Percentiles rank a stretch among this genome's conserved stretches.
These are phyloP conservation scores for Epichloe typhina DNA, from an alignment of 2,329 filamentous ascomycete genomes.

Conservation along the genomic window DNA sequence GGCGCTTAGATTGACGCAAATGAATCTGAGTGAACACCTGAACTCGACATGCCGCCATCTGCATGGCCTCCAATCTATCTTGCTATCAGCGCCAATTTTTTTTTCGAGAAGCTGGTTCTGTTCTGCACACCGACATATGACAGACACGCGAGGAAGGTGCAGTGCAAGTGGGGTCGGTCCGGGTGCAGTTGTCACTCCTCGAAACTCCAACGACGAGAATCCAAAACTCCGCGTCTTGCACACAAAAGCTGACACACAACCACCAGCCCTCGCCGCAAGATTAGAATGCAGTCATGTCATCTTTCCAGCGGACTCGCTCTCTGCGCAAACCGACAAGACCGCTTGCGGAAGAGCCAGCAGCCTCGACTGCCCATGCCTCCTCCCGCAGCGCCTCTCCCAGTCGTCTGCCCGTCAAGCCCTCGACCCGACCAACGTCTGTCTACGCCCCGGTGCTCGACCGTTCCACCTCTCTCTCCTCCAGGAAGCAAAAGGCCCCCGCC, in stretches of 20 bases:
- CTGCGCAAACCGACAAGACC: constrained; percentile 23
- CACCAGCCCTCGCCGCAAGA: too few relatives aligned
- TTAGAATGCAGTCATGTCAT: constrained; percentile 5
- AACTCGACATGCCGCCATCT: too few relatives aligned
- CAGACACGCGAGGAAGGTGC: too few relatives aligned
- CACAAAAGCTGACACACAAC: not conserved
- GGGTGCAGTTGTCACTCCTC: too few relatives aligned
- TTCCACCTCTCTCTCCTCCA: constrained; percentile 12
- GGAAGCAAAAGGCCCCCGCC: not conserved
- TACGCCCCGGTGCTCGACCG: constrained; percentile 9
- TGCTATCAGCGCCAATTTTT: too few relatives aligned
- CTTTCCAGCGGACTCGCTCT: constrained; percentile 16
- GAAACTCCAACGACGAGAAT: not conserved
- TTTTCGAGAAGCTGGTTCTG: too few relatives aligned
- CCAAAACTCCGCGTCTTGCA: not conserved
- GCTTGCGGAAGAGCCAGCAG: constrained; percentile 4
- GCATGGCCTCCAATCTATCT: too few relatives aligned
- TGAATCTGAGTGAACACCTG: too few relatives aligned
- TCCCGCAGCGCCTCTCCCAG: constrained; percentile 32
- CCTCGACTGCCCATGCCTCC: constrained; percentile 7
- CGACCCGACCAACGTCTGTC: constrained; percentile 19
- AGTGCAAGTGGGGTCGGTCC: too few relatives aligned
- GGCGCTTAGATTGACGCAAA: too few relatives aligned
- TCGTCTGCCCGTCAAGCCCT: constrained; percentile 35
- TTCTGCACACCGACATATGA: too few relatives aligned